Conservation (phyloP, 768 basidiomycete species). For the Psilocybe cyanescens region DNA sequence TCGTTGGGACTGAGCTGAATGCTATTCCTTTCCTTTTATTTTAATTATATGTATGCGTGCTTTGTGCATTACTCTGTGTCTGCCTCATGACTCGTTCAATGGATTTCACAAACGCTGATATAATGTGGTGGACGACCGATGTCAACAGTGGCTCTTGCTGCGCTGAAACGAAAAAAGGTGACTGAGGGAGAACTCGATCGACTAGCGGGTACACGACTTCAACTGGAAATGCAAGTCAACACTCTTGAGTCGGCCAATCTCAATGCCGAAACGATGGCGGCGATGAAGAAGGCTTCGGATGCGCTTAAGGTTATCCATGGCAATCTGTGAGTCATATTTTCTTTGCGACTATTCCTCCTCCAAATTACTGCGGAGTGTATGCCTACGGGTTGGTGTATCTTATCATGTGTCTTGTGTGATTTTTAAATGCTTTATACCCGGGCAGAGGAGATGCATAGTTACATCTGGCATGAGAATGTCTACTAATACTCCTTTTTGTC, state of each 20-base stretch:
- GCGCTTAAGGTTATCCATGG: constrained; percentile 91
- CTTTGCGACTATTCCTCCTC: background rate
- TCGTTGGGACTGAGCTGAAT: background rate
- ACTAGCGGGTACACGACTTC: constrained; percentile 82
- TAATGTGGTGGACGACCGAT: constrained; percentile 3
- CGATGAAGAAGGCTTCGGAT: constrained; percentile 94
- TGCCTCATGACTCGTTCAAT: background rate
- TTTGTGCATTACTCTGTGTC: too few relatives aligned
- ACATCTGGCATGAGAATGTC: background rate
- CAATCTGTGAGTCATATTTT: constrained; percentile 67
- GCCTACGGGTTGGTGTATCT: too few relatives aligned
- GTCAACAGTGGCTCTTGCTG: constrained; percentile 78
- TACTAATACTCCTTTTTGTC: background rate
- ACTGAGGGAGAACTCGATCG: constrained; percentile 86
- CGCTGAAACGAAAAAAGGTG: constrained; percentile 92
- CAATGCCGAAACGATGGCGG: constrained; percentile 96
- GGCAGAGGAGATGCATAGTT: background rate
- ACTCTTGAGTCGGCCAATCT: constrained; percentile 97
- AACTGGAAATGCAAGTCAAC: constrained; percentile 95
- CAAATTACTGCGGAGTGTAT: background rate
- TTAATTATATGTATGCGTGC: too few relatives aligned
- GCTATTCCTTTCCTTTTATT: background rate
- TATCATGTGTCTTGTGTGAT: background rate
- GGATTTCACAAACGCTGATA: background rate
- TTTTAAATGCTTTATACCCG: background rate